A percentile compares a stretch with the other conserved stretches of the same genome.
Evolutionary conservation across 306 rosid species (phyloP).

Genomic region (Malus asiatica): DNA sequence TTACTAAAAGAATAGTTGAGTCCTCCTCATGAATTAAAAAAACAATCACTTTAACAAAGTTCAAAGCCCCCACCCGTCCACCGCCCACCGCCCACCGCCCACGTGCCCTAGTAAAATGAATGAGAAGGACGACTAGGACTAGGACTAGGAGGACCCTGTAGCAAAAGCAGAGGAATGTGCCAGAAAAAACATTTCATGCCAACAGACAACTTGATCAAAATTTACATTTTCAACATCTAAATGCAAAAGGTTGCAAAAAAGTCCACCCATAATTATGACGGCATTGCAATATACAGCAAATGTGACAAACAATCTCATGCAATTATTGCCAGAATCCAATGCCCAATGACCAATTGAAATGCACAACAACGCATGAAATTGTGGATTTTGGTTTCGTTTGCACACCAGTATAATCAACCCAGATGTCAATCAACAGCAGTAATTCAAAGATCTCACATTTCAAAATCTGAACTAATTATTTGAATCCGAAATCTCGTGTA

Average conservation of each 20-base stretch:
- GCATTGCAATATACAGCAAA: neutral
- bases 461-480: neutral
- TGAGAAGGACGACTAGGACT: neutral
- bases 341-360: neutral
- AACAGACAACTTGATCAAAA: conserved; percentile 3
- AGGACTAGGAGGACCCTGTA: conserved; percentile 9
- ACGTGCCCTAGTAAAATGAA: conserved; percentile 18
- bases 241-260: neutral
- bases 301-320: neutral
- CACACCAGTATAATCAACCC: neutral
- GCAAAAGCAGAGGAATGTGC: conserved; percentile 12
- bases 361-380: neutral
- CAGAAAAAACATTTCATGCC: conserved; percentile 1
- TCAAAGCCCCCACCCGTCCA: conserved; percentile 16
- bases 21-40: conserved; percentile 26
- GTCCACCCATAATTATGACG: neutral
- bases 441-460: neutral
- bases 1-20: neutral
- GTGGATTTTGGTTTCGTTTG: neutral
- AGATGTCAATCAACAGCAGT: neutral
- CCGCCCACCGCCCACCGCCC: conserved; percentile 20
- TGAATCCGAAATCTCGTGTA: too few relatives aligned
- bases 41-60: conserved; percentile 21
- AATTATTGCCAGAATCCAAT: neutral
- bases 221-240: neutral